Evolutionary conservation across 257 asterid genomes (phyloP).

Genomic region (Nicotiana undulata): DNA sequence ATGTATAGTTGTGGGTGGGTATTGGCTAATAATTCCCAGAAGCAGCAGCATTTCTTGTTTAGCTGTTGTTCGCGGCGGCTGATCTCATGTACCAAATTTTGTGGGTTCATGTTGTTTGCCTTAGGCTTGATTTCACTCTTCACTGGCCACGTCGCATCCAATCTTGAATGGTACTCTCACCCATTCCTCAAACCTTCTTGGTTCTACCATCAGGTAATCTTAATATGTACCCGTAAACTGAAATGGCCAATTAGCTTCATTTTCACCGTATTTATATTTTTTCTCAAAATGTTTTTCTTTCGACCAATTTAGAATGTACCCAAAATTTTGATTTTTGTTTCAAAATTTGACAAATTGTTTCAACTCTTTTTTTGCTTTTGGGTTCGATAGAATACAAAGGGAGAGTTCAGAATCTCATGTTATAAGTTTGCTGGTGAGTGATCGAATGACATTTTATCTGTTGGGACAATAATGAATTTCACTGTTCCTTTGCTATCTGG

Average conservation of each 20-base stretch:
- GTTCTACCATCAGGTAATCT: slow-evolving; percentile 44
- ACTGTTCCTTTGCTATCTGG: not conserved
- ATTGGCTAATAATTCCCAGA: slow-evolving; percentile 21
- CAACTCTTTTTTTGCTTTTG: not conserved
- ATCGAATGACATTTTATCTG: not conserved
- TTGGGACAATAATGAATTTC: not conserved
- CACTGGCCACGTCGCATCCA: slow-evolving; percentile 92
- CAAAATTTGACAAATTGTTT: no score
- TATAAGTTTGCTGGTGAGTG: not conserved
- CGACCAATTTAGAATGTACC: no score
- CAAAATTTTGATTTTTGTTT: not conserved
- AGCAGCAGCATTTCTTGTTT: not conserved
- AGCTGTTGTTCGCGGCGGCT: slow-evolving; percentile 31
- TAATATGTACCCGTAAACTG: not conserved
- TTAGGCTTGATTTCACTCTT: slow-evolving; percentile 85
- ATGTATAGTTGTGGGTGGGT: slow-evolving; percentile 29
- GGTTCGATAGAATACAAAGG: not conserved
- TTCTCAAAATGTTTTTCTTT: no score
- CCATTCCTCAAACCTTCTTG: slow-evolving; percentile 20
- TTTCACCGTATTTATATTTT: not conserved
- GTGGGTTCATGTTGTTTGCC: slow-evolving; percentile 70
- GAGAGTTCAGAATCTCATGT: not conserved
- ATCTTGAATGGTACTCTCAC: slow-evolving; percentile 92
- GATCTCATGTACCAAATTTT: slow-evolving; percentile 74
- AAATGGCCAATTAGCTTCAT: not conserved